Evolutionary conservation across 1,284 basidiomycete genomes (phyloP).

Genomic region (Irpex lacteus): DNA sequence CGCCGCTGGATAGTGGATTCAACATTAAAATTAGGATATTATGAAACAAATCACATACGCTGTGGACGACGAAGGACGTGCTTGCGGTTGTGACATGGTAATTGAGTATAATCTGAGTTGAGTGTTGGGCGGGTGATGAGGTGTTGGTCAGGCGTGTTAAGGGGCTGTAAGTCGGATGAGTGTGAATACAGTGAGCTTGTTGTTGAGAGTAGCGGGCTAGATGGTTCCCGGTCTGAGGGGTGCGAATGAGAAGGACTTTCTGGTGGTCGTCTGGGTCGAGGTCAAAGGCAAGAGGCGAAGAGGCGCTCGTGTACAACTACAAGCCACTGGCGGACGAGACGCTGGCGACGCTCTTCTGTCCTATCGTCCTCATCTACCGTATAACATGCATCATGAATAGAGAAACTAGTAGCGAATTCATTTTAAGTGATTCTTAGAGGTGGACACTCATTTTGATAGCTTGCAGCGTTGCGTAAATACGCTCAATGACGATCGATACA

Average conservation of each 20-base stretch:
- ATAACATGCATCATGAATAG: no score
- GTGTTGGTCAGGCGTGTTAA: neutral
- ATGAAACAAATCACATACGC: constrained; percentile 29
- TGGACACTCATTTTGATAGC: neutral
- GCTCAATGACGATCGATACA: neutral
- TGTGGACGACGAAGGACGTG: constrained; percentile 41
- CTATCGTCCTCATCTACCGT: no score
- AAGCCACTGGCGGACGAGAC: neutral
- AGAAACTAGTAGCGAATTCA: no score
- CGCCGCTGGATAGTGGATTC: constrained; percentile 8
- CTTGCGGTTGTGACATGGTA: constrained; percentile 36
- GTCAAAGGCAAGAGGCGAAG: constrained; percentile 1
- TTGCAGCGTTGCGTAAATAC: neutral
- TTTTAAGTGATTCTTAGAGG: no score
- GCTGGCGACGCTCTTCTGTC: neutral
- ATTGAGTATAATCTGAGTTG: constrained; percentile 1
- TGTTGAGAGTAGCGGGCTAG: neutral
- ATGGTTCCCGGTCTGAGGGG: neutral
- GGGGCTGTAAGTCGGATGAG: neutral
- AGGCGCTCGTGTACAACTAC: neutral
- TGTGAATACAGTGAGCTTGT: neutral
- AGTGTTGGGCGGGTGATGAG: neutral
- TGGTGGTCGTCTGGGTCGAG: constrained; percentile 1
- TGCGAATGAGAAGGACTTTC: neutral
- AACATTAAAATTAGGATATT: neutral